Evolutionary conservation across 257 asterid species (phyloP), one percentile per base, ranked within the genome.

Genomic region (Echium plantagineum): DNA sequence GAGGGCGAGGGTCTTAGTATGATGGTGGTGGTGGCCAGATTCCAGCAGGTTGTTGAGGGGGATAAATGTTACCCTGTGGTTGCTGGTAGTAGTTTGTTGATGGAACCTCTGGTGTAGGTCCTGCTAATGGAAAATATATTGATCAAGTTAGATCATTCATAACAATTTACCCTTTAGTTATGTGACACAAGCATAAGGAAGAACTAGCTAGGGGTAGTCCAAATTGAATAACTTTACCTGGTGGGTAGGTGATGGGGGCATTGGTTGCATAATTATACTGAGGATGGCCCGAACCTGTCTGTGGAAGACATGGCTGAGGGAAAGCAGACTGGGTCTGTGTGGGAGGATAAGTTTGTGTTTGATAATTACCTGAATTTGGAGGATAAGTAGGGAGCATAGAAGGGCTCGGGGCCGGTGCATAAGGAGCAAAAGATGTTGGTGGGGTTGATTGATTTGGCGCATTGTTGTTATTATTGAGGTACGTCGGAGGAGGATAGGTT

Each of bases 11-110:
- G 49, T 42, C 49, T n/a, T n/a, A 9, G 20, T 63, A 42, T 52
- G 64, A 8, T 0, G 76, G 63, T 18, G 74, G 63, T 12, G 75
- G 79, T 21, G 79, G 71, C 66, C 79, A 77, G 55, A 67, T 31
- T 66, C 80, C 79, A 5, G 69, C 58, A 0, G 75, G 26, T 42
- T 68, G 12, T 13, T 52, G 55, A 32, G 71, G 15, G 49, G 49
- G 49, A 13, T 42, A 42, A 4, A 10, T 35, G 21, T 35, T 72
- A 73, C 6, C 74, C 79, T 65, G 74, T 15, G 52, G 63, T 24
- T 63, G 67, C 15, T 17, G 67, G 48, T 64, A 47, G 28, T 65
- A 57, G 46, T 65, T 38, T 21, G 63, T 9, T 8, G 57, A 12
- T 19, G 63, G 62, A 42, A 24, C 46, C 17, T 42, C 17, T 12